Conservation (phyloP, 768 basidiomycete genomes). For the Holtermannia corniformis region DNA sequence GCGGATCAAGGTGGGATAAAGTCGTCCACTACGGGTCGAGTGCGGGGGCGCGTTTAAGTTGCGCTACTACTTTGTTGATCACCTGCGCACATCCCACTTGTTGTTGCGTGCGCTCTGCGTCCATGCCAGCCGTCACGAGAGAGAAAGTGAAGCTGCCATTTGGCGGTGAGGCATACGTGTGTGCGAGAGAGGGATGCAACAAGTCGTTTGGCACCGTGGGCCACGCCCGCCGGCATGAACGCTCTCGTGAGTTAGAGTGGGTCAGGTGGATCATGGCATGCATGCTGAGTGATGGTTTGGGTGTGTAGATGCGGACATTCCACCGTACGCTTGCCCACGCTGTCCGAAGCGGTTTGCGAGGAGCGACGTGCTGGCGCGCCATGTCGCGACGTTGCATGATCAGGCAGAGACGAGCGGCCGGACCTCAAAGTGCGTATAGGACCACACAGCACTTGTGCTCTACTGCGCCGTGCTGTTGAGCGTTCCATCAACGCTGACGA, state of each 20-base stretch:
- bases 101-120: no score
- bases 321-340: conserved; percentile 24
- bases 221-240: conserved; percentile 29
- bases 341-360: conserved; percentile 27
- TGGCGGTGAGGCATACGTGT: not conserved
- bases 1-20: no score
- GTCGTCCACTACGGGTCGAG: no score
- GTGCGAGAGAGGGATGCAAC: conserved; percentile 10
- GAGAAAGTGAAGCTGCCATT: no score
- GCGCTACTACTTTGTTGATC: no score
- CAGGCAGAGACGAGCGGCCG: not conserved
- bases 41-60: no score
- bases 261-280: not conserved
- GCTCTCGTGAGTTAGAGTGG: conserved; percentile 13
- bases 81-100: no score
- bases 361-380: conserved; percentile 28
- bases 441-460: not conserved
- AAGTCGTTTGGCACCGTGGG: conserved; percentile 27
- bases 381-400: conserved; percentile 26
- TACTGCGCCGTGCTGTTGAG: not conserved
- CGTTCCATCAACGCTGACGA: not conserved
- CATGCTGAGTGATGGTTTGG: not conserved
- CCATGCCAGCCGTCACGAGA: no score
- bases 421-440: not conserved
- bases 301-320: conserved; percentile 16